These are phyloP conservation scores for Coccomyxa subellipsoidea DNA, from an alignment of 163 green algal genomes.

Conservation along the genomic window DNA sequence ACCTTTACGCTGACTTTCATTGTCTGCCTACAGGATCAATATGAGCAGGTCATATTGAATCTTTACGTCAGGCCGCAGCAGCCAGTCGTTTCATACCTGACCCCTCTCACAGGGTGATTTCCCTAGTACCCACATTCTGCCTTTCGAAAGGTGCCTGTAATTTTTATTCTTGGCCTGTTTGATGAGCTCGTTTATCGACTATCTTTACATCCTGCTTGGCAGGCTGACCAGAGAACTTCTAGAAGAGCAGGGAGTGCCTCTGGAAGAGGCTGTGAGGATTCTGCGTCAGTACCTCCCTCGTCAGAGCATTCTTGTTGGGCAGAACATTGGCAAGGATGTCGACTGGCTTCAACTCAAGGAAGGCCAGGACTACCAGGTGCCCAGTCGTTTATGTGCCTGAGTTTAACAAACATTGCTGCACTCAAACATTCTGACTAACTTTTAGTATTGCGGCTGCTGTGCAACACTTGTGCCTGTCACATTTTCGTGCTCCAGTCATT, in stretches of 20 bases:
- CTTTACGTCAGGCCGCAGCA: slow-evolving; percentile 70
- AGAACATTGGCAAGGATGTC: slow-evolving; percentile 88
- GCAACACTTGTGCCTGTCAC: neutral
- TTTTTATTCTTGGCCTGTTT: too few species aligned
- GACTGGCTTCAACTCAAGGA: slow-evolving; percentile 82
- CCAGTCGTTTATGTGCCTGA: too few species aligned
- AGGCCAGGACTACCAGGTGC: slow-evolving; percentile 65
- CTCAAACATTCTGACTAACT: neutral
- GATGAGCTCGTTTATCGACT: too few species aligned
- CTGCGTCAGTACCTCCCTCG: slow-evolving; percentile 60
- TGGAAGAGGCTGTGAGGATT: slow-evolving; percentile 58
- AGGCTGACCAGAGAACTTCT: slow-evolving; percentile 63
- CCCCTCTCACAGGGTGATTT: slow-evolving; percentile 69
- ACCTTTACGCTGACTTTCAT: too few species aligned
- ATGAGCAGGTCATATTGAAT: slow-evolving; percentile 71
- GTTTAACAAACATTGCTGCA: too few species aligned
- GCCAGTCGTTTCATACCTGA: slow-evolving; percentile 81
- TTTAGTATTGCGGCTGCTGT: neutral
- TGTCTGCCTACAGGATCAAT: neutral
- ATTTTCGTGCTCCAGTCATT: too few species aligned
- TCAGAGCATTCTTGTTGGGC: slow-evolving; percentile 76
- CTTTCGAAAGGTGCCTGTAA: too few species aligned
- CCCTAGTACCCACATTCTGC: too few species aligned
- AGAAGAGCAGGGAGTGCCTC: slow-evolving; percentile 52
- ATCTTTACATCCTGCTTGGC: too few species aligned